phyloP scores from a whole-genome alignment of 495 filamentous ascomycete genomes.

The Talaromyces wortmannii region DNA sequence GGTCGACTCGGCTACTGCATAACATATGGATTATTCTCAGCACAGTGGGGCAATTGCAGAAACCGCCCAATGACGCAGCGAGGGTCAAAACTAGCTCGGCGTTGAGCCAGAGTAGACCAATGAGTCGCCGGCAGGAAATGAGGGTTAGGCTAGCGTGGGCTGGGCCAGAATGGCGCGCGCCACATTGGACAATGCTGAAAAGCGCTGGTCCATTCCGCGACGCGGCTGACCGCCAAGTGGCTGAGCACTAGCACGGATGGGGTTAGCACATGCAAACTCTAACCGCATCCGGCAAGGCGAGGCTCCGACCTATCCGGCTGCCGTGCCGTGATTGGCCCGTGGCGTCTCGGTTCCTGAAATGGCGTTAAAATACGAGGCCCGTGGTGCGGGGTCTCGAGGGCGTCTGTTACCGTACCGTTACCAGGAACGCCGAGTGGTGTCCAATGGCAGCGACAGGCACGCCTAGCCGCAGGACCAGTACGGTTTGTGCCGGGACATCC shows the following conservation, averaged over 20 bases:
- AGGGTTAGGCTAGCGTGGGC: not conserved
- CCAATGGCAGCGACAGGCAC: not conserved
- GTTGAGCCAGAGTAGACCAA: too few species aligned
- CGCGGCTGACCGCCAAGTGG: not conserved
- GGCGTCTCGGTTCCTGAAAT: not conserved
- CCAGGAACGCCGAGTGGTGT: conserved; percentile 1
- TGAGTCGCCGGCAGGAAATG: not conserved
- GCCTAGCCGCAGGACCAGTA: too few species aligned
- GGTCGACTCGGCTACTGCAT: too few species aligned
- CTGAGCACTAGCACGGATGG: too few species aligned
- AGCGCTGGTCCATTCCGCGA: not conserved
- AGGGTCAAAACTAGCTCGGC: not conserved
- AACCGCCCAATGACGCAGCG: not conserved
- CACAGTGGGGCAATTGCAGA: too few species aligned
- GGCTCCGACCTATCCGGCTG: not conserved
- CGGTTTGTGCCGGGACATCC: not conserved
- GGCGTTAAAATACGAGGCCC: too few species aligned
- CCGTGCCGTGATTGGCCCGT: not conserved
- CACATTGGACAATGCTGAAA: too few species aligned
- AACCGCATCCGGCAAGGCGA: not conserved
- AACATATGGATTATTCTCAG: too few species aligned
- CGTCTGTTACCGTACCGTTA: conserved; percentile 1
- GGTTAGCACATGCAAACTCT: not conserved
- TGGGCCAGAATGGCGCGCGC: not conserved
- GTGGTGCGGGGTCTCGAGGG: too few species aligned